Evolutionary conservation across 1,284 basidiomycete species (phyloP).

Genomic region (Puccinia brachypodii): DNA sequence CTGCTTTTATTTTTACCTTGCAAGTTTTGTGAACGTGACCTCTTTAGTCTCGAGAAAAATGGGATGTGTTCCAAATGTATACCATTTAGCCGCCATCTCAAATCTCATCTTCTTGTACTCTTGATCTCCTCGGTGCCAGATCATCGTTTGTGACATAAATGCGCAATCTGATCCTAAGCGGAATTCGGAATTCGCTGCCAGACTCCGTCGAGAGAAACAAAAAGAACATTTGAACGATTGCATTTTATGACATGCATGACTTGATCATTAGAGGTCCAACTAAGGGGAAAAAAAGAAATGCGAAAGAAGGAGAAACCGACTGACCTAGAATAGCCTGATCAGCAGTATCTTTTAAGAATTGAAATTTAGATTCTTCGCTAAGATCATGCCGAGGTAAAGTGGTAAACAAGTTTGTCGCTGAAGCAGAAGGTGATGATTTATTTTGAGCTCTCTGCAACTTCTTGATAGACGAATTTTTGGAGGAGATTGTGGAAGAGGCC

Average conservation of each 20-base stretch:
- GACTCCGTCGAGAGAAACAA: neutral
- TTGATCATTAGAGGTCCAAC: too few species aligned
- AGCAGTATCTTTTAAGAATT: slow-evolving; percentile 38
- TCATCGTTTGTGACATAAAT: slow-evolving; percentile 41
- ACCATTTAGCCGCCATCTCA: slow-evolving; percentile 34
- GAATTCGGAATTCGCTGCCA: slow-evolving; percentile 39
- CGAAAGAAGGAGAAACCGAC: neutral
- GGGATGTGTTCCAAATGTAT: slow-evolving; percentile 28
- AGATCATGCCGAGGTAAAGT: neutral
- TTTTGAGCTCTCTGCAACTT: slow-evolving; percentile 11
- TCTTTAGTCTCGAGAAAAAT: slow-evolving; percentile 31
- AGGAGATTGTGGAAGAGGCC: neutral
- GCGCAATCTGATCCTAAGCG: slow-evolving; percentile 34
- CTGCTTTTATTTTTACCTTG: slow-evolving; percentile 15
- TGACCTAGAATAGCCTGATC: slow-evolving; percentile 15
- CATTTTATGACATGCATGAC: neutral
- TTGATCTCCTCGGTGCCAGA: slow-evolving; percentile 41
- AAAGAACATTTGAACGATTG: neutral
- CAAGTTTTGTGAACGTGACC: slow-evolving; percentile 37
- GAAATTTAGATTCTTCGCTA: slow-evolving; percentile 22
- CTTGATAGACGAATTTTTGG: neutral
- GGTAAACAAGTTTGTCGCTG: neutral
- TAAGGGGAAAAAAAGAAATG: neutral
- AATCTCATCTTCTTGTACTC: slow-evolving; percentile 27
- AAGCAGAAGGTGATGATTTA: too few species aligned